These are phyloP conservation scores for Suzukiozyma palmioleophila DNA, from an alignment of 1,139 yeast genomes.

Conservation along the genomic window DNA sequence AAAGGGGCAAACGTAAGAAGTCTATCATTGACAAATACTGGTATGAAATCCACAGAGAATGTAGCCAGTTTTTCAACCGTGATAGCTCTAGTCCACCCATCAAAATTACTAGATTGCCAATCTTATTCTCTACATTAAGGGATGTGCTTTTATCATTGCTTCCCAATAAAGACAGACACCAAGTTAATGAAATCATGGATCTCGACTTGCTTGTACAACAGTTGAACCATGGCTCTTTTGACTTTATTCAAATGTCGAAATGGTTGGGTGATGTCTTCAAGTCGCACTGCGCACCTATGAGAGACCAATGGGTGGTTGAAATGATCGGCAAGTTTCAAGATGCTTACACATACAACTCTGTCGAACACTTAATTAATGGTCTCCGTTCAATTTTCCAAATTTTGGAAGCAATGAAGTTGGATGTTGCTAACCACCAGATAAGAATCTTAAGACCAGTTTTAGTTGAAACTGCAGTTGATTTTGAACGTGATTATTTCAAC, in stretches of 20 bases:
- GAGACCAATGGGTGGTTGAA: constrained; percentile 85
- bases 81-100: constrained; percentile 9
- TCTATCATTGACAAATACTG: constrained; percentile 76
- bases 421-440: constrained; percentile 92
- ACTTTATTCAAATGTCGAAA: constrained; percentile 61
- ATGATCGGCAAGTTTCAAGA: constrained; percentile 68
- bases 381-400: constrained; percentile 76
- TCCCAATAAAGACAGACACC: constrained; percentile 71
- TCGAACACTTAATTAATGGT: constrained; percentile 65
- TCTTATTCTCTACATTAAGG: constrained; percentile 68
- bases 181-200: constrained; percentile 73
- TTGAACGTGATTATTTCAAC: constrained; percentile 82
- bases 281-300: constrained; percentile 92
- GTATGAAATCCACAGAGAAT: constrained; percentile 69
- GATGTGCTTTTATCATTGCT: constrained; percentile 72
- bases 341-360: constrained; percentile 54
- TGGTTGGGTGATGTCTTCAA: constrained; percentile 73
- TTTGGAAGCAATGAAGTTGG: constrained; percentile 93
- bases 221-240: constrained; percentile 61
- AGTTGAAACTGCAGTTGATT: constrained; percentile 85
- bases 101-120: constrained; percentile 52
- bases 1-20: constrained; percentile 77
- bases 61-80: constrained; percentile 34
- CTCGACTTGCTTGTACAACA: constrained; percentile 76
- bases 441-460: constrained; percentile 79